These are phyloP conservation scores for Kandelia obovata DNA, from an alignment of 345 rosid species.

Conservation along the genomic window DNA sequence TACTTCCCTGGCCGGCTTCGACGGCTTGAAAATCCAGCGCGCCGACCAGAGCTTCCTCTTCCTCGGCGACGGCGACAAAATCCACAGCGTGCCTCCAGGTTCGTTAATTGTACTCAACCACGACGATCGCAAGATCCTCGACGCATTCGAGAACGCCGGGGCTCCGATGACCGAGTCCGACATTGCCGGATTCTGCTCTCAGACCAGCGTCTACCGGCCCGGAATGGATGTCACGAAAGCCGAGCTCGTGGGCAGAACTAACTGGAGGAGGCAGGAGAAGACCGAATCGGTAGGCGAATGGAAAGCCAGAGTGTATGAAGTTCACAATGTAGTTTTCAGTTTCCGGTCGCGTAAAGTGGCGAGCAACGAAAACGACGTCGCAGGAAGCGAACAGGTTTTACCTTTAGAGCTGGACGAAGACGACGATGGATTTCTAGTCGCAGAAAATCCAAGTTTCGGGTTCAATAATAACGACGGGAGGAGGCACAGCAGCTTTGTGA, in stretches of 20 bases:
- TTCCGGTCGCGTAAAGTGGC: constrained; percentile 62
- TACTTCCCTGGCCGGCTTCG: constrained; percentile 79
- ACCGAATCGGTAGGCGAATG: constrained; percentile 71
- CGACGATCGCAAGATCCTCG: constrained; percentile 56
- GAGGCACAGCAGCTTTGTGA: constrained; percentile 92
- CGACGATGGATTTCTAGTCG: constrained; percentile 81
- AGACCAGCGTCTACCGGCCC: constrained; percentile 74
- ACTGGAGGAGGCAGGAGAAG: constrained; percentile 82
- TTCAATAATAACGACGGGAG: constrained; percentile 36
- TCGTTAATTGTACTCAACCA: constrained; percentile 73
- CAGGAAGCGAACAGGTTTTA: constrained; percentile 65
- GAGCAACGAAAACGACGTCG: constrained; percentile 40
- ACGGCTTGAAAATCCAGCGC: constrained; percentile 77
- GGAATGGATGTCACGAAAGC: constrained; percentile 98
- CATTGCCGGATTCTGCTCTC: constrained; percentile 53
- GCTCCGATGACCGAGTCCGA: constrained; percentile 64
- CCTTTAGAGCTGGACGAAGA: constrained; percentile 70
- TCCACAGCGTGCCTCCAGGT: constrained; percentile 53
- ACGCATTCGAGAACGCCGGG: constrained; percentile 78
- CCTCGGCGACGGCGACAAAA: constrained; percentile 71
- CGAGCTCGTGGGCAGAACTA: constrained; percentile 62
- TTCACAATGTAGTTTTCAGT: constrained; percentile 74
- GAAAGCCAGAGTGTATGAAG: constrained; percentile 76
- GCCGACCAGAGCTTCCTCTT: constrained; percentile 87
- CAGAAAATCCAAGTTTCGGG: constrained; percentile 68